Evolutionary conservation across 129 eudicot species (phyloP).

Genomic region (Helianthus annuus): HanXRQr2.0-SUNRISE NC_035446.2:13371363-13371862

Average conservation of each 20-base stretch:
- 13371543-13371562: conserved; percentile 1
- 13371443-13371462: too few relatives aligned
- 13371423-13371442: too few relatives aligned
- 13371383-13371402: too few relatives aligned
- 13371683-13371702: conserved; percentile 9
- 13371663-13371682: conserved; percentile 4
- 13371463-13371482: not conserved
- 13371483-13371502: not conserved
- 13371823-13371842: conserved; percentile 13
- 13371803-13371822: conserved; percentile 10
- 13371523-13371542: not conserved
- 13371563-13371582: not conserved
- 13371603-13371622: conserved; percentile 17
- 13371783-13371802: not conserved
- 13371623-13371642: not conserved
- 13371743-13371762: conserved; percentile 91
- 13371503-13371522: not conserved
- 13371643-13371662: conserved; percentile 11
- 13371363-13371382: too few relatives aligned
- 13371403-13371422: too few relatives aligned
- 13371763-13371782: conserved; percentile 65
- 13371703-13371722: conserved; percentile 14
- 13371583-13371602: not conserved
- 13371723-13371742: conserved; percentile 84
- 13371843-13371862: conserved; percentile 65